A percentile compares a stretch with the other conserved stretches of the same genome.
These are phyloP conservation scores for Diaporthe caulivora DNA, from an alignment of 2,329 filamentous ascomycete genomes.

Conservation along the genomic window DNA sequence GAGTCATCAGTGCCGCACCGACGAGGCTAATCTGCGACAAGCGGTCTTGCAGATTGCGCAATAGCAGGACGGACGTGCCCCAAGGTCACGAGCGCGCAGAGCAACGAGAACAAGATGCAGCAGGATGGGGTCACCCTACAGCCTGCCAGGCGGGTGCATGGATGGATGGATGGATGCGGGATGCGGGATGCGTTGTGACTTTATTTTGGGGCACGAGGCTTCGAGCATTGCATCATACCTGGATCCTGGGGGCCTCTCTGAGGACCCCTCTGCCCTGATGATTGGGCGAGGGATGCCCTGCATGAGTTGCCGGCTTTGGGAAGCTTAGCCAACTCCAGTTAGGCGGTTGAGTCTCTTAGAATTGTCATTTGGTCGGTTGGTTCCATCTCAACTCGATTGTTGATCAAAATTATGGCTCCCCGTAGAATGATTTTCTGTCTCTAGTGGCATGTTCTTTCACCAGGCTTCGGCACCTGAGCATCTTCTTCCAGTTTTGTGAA, in stretches of 20 bases:
- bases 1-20: constrained; percentile 9
- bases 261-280: constrained; percentile 9
- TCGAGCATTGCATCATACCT: constrained; percentile 26
- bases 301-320: constrained; percentile 1
- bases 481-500: background rate
- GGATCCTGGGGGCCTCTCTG: constrained; percentile 9
- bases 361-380: constrained; percentile 7
- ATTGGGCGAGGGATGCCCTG: constrained; percentile 11
- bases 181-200: constrained; percentile 27
- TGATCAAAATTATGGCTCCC: background rate
- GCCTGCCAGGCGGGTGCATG: background rate
- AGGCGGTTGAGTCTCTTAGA: constrained; percentile 8
- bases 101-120: background rate
- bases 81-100: background rate
- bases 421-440: background rate
- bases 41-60: constrained; percentile 20
- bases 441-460: background rate
- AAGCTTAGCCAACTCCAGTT: constrained; percentile 18
- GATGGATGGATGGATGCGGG: background rate
- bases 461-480: too few relatives aligned
- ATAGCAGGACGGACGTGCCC: background rate
- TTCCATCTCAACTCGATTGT: background rate
- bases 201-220: constrained; percentile 31
- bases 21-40: constrained; percentile 20
- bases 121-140: constrained; percentile 10